Conservation (phyloP, 2,329 filamentous ascomycete species). For the Apiospora kogelbergensis region DNA sequence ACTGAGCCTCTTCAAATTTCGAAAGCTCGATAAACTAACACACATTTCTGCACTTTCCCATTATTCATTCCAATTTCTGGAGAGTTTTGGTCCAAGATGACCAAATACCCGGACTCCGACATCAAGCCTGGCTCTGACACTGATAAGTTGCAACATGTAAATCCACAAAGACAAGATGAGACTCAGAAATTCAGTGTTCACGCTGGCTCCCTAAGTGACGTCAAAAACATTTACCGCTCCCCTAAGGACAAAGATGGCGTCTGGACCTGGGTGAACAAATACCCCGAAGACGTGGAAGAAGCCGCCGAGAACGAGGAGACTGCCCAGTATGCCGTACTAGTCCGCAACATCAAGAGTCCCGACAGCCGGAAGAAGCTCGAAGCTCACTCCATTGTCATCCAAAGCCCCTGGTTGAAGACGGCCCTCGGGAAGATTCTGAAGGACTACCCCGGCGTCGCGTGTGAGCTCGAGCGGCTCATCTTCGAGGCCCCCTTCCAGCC, state of each 20-base stretch:
- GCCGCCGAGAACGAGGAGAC: constrained; percentile 51
- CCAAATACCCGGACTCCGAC: background rate
- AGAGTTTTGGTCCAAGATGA: no score
- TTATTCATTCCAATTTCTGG: no score
- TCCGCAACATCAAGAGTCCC: constrained; percentile 46
- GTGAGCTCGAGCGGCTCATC: constrained; percentile 58
- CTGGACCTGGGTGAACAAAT: constrained; percentile 38
- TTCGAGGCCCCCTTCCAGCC: constrained; percentile 62
- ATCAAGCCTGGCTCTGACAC: background rate
- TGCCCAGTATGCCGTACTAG: constrained; percentile 49
- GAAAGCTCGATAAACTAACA: no score
- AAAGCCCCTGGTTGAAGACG: constrained; percentile 60
- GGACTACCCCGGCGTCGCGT: constrained; percentile 60
- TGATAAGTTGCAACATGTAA: background rate
- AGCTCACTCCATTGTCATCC: constrained; percentile 59
- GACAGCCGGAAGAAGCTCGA: constrained; percentile 50
- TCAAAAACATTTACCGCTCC: constrained; percentile 29
- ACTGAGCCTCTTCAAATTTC: no score
- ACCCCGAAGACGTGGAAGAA: constrained; percentile 41
- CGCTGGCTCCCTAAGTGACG: background rate
- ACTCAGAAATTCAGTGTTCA: background rate
- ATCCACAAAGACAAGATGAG: background rate
- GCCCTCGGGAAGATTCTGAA: constrained; percentile 54
- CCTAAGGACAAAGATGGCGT: constrained; percentile 28
- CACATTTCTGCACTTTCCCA: no score